phyloP scores from a whole-genome alignment of 345 rosid species.

The Euclidium syriacum region DNA sequence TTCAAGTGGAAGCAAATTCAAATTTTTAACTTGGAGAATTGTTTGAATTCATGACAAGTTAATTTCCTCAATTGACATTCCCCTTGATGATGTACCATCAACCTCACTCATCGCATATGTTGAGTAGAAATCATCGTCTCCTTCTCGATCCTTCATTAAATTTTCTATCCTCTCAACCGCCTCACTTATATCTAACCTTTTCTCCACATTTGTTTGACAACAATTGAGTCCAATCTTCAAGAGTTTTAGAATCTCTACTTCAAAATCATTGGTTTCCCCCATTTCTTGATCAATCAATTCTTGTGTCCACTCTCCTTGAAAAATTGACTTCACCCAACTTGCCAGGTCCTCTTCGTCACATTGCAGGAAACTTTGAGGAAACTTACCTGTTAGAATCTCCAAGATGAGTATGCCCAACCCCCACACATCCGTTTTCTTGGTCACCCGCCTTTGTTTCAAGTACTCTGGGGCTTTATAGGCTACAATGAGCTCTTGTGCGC shows the following conservation, averaged over 20 bases:
- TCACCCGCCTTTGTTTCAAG: conserved; percentile 48
- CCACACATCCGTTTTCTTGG: conserved; percentile 92
- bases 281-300: conserved; percentile 61
- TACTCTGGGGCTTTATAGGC: conserved; percentile 90
- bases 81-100: conserved; percentile 33
- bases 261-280: conserved; percentile 23
- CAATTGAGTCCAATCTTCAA: conserved; percentile 65
- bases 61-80: conserved; percentile 23
- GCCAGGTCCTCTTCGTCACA: conserved; percentile 39
- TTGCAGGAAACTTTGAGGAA: conserved; percentile 51
- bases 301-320: conserved; percentile 24
- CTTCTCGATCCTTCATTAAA: conserved; percentile 41
- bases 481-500: conserved; percentile 71
- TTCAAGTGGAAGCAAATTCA: no score
- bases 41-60: conserved; percentile 2
- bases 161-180: conserved; percentile 59
- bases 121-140: conserved; percentile 56
- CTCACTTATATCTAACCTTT: conserved; percentile 68
- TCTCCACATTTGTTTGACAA: conserved; percentile 62
- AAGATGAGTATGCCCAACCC: conserved; percentile 66
- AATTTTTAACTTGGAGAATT: no score
- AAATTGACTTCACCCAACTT: conserved; percentile 43
- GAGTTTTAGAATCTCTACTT: conserved; percentile 49
- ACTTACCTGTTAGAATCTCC: conserved; percentile 65
- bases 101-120: conserved; percentile 47